A percentile compares a stretch with the other conserved stretches of the same genome.
Evolutionary conservation across 2,329 filamentous ascomycete species (phyloP).

Genomic region (Teratosphaeria nubilosa): DNA sequence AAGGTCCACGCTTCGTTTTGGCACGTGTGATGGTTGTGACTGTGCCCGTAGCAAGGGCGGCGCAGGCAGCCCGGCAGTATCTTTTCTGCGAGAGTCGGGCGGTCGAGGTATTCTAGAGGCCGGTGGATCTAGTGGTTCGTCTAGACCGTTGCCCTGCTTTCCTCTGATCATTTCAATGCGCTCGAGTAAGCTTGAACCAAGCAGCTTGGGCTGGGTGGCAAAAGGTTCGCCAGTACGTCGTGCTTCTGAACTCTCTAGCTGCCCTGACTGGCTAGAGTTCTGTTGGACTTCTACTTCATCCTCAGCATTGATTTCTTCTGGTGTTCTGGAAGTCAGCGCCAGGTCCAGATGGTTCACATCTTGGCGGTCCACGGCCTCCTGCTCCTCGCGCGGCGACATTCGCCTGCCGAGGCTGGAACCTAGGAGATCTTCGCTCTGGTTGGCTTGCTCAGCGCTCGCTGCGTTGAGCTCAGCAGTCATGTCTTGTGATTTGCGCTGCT

Average conservation of each 20-base stretch:
- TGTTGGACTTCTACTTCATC: constrained; percentile 1
- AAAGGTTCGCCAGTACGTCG: constrained; percentile 15
- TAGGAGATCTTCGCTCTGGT: constrained; percentile 2
- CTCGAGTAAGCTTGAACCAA: constrained; percentile 27
- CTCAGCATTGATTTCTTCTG: constrained; percentile 10
- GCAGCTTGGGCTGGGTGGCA: constrained; percentile 23
- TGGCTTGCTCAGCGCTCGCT: constrained; percentile 6
- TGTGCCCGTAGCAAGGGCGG: constrained; percentile 42
- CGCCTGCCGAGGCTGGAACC: constrained; percentile 11
- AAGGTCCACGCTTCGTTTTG: constrained; percentile 10
- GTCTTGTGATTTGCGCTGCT: constrained; percentile 35
- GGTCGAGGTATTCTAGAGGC: constrained; percentile 28
- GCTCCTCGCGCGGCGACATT: constrained; percentile 21
- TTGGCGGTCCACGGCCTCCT: constrained; percentile 35
- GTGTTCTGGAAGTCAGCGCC: constrained; percentile 35
- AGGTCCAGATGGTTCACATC: constrained; percentile 54
- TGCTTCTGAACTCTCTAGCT: neutral
- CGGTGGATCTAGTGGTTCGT: constrained; percentile 9
- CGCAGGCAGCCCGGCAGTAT: constrained; percentile 23
- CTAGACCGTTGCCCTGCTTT: constrained; percentile 13
- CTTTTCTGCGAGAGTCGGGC: constrained; percentile 20
- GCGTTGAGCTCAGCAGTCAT: constrained; percentile 10
- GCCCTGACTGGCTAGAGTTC: neutral
- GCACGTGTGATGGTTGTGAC: constrained; percentile 37
- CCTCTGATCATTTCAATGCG: constrained; percentile 29